Evolutionary conservation across 2,329 filamentous ascomycete genomes (phyloP).

Genomic region (Myriosclerotinia curreyana): DNA sequence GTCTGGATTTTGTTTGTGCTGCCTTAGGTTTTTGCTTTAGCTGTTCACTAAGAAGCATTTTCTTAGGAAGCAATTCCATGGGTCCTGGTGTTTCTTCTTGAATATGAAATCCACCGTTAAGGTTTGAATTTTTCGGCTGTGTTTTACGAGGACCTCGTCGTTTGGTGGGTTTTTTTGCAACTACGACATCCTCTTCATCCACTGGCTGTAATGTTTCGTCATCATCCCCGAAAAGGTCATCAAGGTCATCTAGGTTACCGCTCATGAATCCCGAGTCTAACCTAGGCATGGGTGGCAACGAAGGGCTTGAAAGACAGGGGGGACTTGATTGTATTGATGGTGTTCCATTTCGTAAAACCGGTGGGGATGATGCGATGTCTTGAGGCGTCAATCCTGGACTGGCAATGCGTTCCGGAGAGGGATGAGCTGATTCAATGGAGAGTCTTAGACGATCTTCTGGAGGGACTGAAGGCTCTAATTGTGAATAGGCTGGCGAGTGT

Average conservation of each 20-base stretch:
- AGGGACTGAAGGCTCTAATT: constrained; percentile 36
- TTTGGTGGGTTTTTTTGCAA: constrained; percentile 39
- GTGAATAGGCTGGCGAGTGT: constrained; percentile 44
- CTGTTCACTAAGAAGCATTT: constrained; percentile 36
- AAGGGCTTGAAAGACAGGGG: constrained; percentile 61
- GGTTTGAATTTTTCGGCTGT: constrained; percentile 25
- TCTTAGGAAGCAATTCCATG: constrained; percentile 43
- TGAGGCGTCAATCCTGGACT: constrained; percentile 66
- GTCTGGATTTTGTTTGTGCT: constrained; percentile 39
- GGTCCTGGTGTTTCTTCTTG: constrained; percentile 42
- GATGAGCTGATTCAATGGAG: constrained; percentile 46
- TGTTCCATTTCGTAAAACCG: constrained; percentile 64
- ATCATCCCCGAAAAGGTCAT: constrained; percentile 58
- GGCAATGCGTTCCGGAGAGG: constrained; percentile 48
- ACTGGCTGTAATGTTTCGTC: constrained; percentile 39
- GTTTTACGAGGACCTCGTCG: constrained; percentile 25
- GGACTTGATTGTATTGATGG: constrained; percentile 75
- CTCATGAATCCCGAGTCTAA: constrained; percentile 83
- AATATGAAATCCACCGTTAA: constrained; percentile 36
- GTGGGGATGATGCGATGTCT: constrained; percentile 87
- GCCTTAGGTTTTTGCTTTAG: constrained; percentile 34
- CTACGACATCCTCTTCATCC: constrained; percentile 41
- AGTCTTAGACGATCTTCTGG: constrained; percentile 37
- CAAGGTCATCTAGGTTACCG: constrained; percentile 51
- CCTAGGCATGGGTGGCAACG: constrained; percentile 55